phyloP scores from a whole-genome alignment of 495 filamentous ascomycete species.

The Elaphomyces granulatus region DNA sequence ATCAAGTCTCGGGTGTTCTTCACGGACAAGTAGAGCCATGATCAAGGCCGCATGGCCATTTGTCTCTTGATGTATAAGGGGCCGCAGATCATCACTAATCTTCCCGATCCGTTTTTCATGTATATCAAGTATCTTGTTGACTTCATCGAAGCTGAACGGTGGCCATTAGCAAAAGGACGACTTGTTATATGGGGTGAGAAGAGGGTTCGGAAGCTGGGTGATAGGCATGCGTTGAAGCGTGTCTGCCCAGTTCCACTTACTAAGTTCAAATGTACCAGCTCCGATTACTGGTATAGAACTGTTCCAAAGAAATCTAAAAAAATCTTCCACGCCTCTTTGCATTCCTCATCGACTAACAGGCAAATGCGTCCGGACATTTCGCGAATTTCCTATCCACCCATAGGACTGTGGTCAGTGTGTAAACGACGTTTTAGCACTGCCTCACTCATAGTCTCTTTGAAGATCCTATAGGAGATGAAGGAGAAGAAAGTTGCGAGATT shows the following conservation, averaged over 20 bases:
- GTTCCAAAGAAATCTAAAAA: not conserved
- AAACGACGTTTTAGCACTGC: not conserved
- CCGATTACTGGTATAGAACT: not conserved
- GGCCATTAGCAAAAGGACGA: not conserved
- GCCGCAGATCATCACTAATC: too few relatives aligned
- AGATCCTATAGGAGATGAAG: not conserved
- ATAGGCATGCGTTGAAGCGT: not conserved
- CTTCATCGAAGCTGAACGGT: not conserved
- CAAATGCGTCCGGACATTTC: not conserved
- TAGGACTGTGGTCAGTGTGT: not conserved
- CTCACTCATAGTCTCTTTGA: not conserved
- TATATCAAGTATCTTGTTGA: not conserved
- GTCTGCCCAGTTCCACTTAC: not conserved
- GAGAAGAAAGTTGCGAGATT: not conserved
- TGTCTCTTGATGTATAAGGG: too few relatives aligned
- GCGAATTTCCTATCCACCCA: not conserved
- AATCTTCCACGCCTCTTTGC: not conserved
- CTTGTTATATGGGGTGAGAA: not conserved
- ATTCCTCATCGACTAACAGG: not conserved
- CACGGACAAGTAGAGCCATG: too few relatives aligned
- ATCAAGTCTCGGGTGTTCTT: too few relatives aligned
- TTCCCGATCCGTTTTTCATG: not conserved
- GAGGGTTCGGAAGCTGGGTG: not conserved
- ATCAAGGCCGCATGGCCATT: too few relatives aligned
- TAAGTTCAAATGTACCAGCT: not conserved